Evolutionary conservation across 768 basidiomycete species (phyloP).

Genomic region (Amanita brunnescens): DNA sequence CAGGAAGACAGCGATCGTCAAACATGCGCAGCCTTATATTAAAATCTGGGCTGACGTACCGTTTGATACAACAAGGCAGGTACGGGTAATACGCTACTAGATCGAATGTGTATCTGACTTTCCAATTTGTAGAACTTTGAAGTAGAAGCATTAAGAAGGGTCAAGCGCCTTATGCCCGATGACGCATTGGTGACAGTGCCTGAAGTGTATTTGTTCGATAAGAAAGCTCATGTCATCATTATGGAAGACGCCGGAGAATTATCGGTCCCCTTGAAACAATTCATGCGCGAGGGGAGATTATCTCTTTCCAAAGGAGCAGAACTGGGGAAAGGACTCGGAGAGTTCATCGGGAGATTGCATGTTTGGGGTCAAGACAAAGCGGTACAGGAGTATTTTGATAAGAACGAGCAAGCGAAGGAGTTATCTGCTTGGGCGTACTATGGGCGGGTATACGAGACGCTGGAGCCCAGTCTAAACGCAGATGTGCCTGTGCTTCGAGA

Average conservation of each 20-base stretch:
- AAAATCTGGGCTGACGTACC: constrained; percentile 17
- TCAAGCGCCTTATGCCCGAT: constrained; percentile 26
- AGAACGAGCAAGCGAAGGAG: constrained; percentile 30
- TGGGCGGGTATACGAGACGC: constrained; percentile 32
- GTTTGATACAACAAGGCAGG: constrained; percentile 43
- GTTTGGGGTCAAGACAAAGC: constrained; percentile 29
- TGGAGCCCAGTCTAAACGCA: constrained; percentile 19
- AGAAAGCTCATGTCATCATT: constrained; percentile 40
- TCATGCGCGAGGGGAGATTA: constrained; percentile 24
- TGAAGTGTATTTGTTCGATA: constrained; percentile 40
- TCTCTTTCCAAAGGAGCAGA: constrained; percentile 23
- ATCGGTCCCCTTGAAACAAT: constrained; percentile 32
- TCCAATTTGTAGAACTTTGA: constrained; percentile 24
- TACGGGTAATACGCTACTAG: constrained; percentile 15
- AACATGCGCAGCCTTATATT: constrained; percentile 44
- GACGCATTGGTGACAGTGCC: constrained; percentile 40
- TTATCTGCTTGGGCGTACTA: constrained; percentile 35
- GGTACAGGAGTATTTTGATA: constrained; percentile 25
- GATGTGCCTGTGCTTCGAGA: constrained; percentile 27
- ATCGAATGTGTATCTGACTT: neutral
- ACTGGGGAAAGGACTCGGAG: constrained; percentile 46
- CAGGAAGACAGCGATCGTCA: constrained; percentile 41
- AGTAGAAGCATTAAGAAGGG: constrained; percentile 40
- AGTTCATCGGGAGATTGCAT: constrained; percentile 48
- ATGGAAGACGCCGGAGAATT: constrained; percentile 52